Evolutionary conservation across 1,139 yeast species (phyloP), one percentile per base, ranked within the genome.

Genomic region (Hansenula lynferdii): DNA sequence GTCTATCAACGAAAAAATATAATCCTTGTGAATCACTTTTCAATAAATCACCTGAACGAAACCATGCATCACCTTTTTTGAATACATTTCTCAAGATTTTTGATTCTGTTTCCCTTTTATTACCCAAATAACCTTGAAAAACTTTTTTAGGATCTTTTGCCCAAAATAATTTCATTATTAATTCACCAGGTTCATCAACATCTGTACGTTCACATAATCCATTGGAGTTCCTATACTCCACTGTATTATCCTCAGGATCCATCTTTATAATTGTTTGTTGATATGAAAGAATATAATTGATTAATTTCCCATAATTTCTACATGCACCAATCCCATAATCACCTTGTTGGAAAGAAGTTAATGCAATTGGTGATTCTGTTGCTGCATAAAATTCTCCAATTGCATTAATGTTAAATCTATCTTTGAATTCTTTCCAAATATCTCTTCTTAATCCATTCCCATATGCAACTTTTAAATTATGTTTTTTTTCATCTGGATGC

Each of bases 371-470:
- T 3, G 94, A 81, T 58, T 92, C 98, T 1, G 97, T 87, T 2
- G 96, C 84, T 0, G 96, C 96, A 61, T 90, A 92, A 57, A 90
- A 90, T 58, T 92, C 98, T 17, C 95, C 96, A 49, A 92, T 72
- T 8, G 75, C 83, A 16, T 72, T 67, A 45, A 92, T 82, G 43
- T 77, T 72, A 68, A 90, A 92, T 45, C 96, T 69, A 20, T 70
- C 62, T 59, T 87, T 87, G 62, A 92, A 85, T 37, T 77, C 77
- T 42, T 60, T 62, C 98, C 98, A 92, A 41, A 92, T 83, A 58
- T 90, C 97, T n/a, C 81, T 79, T 50, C 97, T 76, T 54, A 92
- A 69, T 0, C 98, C 98, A 60, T 92, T 92, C 39, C 98, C 98
- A 58, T 81, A 81, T 1, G 97, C 97, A 32, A 81, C 75, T 34